These are phyloP conservation scores for Leucoagaricus sp. DNA, from an alignment of 1,284 basidiomycete genomes.

Conservation along the genomic window DNA sequence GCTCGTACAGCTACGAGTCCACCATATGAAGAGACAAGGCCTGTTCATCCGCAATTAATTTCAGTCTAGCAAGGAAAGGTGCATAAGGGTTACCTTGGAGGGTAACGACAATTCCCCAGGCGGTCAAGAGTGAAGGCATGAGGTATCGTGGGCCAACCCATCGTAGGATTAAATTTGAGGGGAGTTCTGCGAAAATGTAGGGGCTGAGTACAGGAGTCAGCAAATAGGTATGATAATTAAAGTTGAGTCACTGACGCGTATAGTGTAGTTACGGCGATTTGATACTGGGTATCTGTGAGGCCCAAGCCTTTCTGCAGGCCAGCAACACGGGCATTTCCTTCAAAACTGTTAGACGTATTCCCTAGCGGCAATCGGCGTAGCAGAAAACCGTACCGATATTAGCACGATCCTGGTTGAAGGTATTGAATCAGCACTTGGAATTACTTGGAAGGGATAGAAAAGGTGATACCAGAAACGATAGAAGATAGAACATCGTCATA, in stretches of 20 bases:
- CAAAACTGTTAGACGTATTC: too few relatives aligned
- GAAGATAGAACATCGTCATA: constrained; percentile 45
- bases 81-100: constrained; percentile 42
- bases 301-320: constrained; percentile 51
- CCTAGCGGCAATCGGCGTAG: too few relatives aligned
- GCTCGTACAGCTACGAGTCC: constrained; percentile 55
- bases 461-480: constrained; percentile 43
- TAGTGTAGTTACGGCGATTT: constrained; percentile 48
- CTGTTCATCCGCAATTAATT: constrained; percentile 28
- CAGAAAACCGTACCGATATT: constrained; percentile 36
- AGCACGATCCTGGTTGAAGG: constrained; percentile 34
- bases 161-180: constrained; percentile 52
- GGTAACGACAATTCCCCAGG: constrained; percentile 53
- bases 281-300: constrained; percentile 47
- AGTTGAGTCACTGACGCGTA: constrained; percentile 42
- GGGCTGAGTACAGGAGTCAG: constrained; percentile 26
- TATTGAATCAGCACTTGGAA: neutral
- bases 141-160: constrained; percentile 52
- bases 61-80: too few relatives aligned
- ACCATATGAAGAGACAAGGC: constrained; percentile 48
- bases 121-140: constrained; percentile 49
- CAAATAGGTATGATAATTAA: neutral
- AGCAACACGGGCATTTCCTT: constrained; percentile 57
- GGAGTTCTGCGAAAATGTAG: constrained; percentile 57
- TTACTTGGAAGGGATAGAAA: neutral